phyloP scores from a whole-genome alignment of 169 alveolate genomes.

The Eimeria sp. region DNA sequence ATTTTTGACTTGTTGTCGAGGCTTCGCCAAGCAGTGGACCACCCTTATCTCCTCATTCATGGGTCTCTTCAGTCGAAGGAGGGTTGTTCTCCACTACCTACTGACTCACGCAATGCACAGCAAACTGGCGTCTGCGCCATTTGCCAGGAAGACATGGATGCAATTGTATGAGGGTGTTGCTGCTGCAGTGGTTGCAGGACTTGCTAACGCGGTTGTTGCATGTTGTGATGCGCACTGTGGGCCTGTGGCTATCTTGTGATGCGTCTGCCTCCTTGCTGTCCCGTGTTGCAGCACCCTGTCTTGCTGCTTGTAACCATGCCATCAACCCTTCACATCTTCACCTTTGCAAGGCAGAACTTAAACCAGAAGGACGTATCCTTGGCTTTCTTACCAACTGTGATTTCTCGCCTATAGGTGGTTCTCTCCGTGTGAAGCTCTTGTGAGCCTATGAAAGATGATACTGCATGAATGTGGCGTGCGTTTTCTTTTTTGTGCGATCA shows the following conservation, averaged over 20 bases:
- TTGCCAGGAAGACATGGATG: slow-evolving; percentile 87
- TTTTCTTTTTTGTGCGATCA: neutral
- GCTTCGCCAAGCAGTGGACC: slow-evolving; percentile 96
- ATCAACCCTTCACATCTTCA: neutral
- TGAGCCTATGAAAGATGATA: neutral
- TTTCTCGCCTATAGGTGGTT: neutral
- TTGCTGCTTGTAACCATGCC: neutral
- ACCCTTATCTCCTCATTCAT: slow-evolving; percentile 93
- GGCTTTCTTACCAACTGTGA: neutral
- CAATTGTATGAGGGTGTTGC: neutral
- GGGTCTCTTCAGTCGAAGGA: slow-evolving; percentile 89
- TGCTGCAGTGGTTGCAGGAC: neutral
- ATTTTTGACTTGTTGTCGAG: slow-evolving; percentile 93
- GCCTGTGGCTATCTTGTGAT: neutral
- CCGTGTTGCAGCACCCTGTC: neutral
- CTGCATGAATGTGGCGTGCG: neutral
- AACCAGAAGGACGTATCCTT: neutral
- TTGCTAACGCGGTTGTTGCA: neutral
- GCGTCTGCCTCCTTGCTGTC: neutral
- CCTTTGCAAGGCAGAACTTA: neutral
- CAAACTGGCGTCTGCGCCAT: slow-evolving; percentile 87
- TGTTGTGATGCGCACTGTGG: neutral
- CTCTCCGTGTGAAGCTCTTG: neutral
- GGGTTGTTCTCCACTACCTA: slow-evolving; percentile 85
- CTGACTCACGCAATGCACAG: slow-evolving; percentile 84